phyloP scores from a whole-genome alignment of 2,329 filamentous ascomycete species.

The Colletotrichum lini region DNA sequence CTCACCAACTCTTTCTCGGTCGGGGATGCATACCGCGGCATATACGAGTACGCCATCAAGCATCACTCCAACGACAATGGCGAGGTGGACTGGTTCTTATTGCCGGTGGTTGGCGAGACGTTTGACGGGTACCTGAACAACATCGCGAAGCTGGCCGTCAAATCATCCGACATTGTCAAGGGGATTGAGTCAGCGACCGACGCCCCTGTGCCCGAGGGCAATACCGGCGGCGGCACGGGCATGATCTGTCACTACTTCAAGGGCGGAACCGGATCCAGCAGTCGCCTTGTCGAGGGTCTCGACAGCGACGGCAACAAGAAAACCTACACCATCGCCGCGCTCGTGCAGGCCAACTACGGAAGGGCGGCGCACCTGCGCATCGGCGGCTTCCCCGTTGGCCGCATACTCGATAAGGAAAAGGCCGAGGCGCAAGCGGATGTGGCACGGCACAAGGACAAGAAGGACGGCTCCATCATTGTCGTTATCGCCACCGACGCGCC shows the following conservation, averaged over 20 bases:
- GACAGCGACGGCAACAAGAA: conserved; percentile 50
- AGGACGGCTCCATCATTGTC: conserved; percentile 74
- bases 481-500: conserved; percentile 74
- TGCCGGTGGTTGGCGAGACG: conserved; percentile 74
- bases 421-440: conserved; percentile 48
- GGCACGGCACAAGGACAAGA: conserved; percentile 59
- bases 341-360: conserved; percentile 79
- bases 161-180: conserved; percentile 65
- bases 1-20: conserved; percentile 72
- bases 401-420: conserved; percentile 63
- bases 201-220: conserved; percentile 71
- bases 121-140: conserved; percentile 75
- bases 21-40: conserved; percentile 71
- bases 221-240: conserved; percentile 76
- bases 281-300: conserved; percentile 66
- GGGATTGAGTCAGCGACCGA: conserved; percentile 67
- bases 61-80: conserved; percentile 59
- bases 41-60: conserved; percentile 68
- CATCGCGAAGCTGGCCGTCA: conserved; percentile 68
- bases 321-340: conserved; percentile 71
- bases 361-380: conserved; percentile 69
- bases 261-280: conserved; percentile 75
- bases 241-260: conserved; percentile 78
- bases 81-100: conserved; percentile 66
- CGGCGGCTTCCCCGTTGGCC: conserved; percentile 73